Conservation (phyloP, 805 yeast species). For the Saturnispora diversa region DNA sequence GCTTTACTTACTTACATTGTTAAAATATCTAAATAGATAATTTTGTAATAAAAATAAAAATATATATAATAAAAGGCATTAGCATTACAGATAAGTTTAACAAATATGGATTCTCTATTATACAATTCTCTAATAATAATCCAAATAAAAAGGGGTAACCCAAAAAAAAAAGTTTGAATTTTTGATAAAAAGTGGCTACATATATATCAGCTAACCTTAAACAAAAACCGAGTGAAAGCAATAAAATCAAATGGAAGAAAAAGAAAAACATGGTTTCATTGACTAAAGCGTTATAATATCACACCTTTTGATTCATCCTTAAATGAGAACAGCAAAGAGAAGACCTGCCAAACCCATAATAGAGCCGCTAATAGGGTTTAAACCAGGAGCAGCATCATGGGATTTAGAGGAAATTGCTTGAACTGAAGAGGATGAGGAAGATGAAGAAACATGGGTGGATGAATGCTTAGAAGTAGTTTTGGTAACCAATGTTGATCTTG, state of each 20-base stretch:
- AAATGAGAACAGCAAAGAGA: slow-evolving; percentile 32
- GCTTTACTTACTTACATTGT: slow-evolving; percentile 54
- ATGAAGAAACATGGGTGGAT: no score
- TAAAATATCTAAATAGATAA: slow-evolving; percentile 16
- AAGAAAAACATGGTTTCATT: no score
- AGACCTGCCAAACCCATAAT: slow-evolving; percentile 31
- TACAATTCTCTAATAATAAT: slow-evolving; percentile 4
- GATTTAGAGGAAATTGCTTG: slow-evolving; percentile 12
- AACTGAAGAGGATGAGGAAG: slow-evolving; percentile 23
- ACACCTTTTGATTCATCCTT: slow-evolving; percentile 9
- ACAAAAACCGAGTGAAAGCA: neutral
- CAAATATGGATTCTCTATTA: neutral
- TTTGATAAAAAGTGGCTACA: neutral
- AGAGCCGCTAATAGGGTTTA: slow-evolving; percentile 27
- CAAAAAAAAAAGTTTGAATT: neutral
- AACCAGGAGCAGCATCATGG: slow-evolving; percentile 24
- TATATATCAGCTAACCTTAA: neutral
- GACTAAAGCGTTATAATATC: neutral
- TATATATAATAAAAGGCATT: neutral
- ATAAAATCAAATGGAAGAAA: slow-evolving; percentile 1
- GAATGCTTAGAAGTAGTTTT: slow-evolving; percentile 18
- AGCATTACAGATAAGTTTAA: slow-evolving; percentile 1
- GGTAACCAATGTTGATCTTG: slow-evolving; percentile 9
- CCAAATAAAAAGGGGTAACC: neutral
- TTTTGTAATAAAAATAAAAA: neutral